Percentiles rank a stretch among this genome's conserved stretches.
Conservation (phyloP, 768 basidiomycete species). For the Leccinum fibrillosum region DNA sequence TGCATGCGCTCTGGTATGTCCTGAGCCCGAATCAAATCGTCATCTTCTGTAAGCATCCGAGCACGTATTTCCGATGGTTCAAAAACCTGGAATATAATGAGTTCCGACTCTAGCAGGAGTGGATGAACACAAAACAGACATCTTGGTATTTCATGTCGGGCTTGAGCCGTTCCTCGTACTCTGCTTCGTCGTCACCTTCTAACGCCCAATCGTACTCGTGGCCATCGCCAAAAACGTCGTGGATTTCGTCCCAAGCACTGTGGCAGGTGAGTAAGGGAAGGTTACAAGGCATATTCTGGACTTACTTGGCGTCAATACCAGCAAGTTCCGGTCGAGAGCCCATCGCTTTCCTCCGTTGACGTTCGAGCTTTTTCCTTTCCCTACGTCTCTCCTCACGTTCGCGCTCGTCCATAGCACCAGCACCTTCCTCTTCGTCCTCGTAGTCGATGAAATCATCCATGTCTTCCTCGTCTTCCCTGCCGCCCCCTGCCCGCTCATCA, state of each 20-base stretch:
- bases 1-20: slow-evolving; percentile 98
- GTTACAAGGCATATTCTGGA: slow-evolving; percentile 11
- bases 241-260: slow-evolving; percentile 87
- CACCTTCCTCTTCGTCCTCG: slow-evolving; percentile 76
- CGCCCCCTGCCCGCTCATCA: slow-evolving; percentile 55
- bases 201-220: slow-evolving; percentile 96
- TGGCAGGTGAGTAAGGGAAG: slow-evolving; percentile 12
- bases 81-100: slow-evolving; percentile 65
- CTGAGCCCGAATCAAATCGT: slow-evolving; percentile 84
- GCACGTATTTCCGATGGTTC: slow-evolving; percentile 95
- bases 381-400: slow-evolving; percentile 72
- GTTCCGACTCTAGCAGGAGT: slow-evolving; percentile 1
- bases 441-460: slow-evolving; percentile 78
- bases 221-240: slow-evolving; percentile 48
- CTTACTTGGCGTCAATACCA: slow-evolving; percentile 83
- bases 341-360: slow-evolving; percentile 61
- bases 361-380: slow-evolving; percentile 60
- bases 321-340: slow-evolving; percentile 67
- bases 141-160: slow-evolving; percentile 83
- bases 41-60: slow-evolving; percentile 86
- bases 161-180: slow-evolving; percentile 49
- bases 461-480: slow-evolving; percentile 56
- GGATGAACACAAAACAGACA: slow-evolving; percentile 39
- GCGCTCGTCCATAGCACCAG: slow-evolving; percentile 73
- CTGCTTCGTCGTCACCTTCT: slow-evolving; percentile 66